Evolutionary conservation across 1,139 yeast genomes (phyloP).

Genomic region (Sugiyamaella paludigena): DNA sequence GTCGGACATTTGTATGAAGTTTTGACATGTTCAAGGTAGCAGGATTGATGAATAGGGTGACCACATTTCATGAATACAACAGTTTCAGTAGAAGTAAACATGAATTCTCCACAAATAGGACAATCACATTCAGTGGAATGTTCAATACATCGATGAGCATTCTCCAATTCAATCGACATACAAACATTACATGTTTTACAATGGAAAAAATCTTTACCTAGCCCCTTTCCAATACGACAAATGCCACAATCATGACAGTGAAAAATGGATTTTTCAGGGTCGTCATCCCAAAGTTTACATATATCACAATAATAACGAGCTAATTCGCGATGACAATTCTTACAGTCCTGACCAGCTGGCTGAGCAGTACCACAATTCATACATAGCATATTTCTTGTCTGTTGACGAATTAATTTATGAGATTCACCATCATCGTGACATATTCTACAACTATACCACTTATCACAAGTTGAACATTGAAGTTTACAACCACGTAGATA

Average conservation of each 20-base stretch:
- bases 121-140: slow-evolving; percentile 89
- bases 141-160: slow-evolving; percentile 78
- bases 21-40: slow-evolving; percentile 75
- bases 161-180: slow-evolving; percentile 71
- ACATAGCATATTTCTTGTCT: slow-evolving; percentile 70
- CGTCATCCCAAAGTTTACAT: slow-evolving; percentile 80
- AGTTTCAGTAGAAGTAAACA: slow-evolving; percentile 80
- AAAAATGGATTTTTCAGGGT: slow-evolving; percentile 75
- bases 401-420: slow-evolving; percentile 64
- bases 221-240: slow-evolving; percentile 83
- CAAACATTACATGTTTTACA: slow-evolving; percentile 91
- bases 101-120: slow-evolving; percentile 88
- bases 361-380: slow-evolving; percentile 79
- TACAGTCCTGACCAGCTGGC: slow-evolving; percentile 66
- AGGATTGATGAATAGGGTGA: slow-evolving; percentile 84
- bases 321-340: slow-evolving; percentile 60
- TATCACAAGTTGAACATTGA: slow-evolving; percentile 71
- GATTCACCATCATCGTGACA: slow-evolving; percentile 69
- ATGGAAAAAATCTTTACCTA: slow-evolving; percentile 86
- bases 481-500: slow-evolving; percentile 81
- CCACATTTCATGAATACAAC: slow-evolving; percentile 95
- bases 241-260: slow-evolving; percentile 94
- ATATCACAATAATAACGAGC: slow-evolving; percentile 74
- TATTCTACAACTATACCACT: slow-evolving; percentile 79
- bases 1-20: slow-evolving; percentile 89